Evolutionary conservation across 495 filamentous ascomycete species (phyloP), one percentile per base, ranked within the genome.

Genomic region (Talaromyces wortmannii): DNA sequence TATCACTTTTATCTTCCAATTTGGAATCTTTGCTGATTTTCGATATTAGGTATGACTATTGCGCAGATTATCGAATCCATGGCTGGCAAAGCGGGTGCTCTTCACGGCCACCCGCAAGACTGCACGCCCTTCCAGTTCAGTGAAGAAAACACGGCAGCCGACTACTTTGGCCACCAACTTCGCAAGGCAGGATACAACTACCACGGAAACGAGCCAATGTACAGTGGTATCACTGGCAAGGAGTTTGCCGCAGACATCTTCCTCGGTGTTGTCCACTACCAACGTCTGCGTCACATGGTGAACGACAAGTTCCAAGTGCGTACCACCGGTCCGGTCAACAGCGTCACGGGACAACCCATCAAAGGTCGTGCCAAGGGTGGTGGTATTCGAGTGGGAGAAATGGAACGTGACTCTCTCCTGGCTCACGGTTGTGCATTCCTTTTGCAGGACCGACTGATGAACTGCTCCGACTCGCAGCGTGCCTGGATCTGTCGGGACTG

Each of bases 301-400:
- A 96, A 96, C 78, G 94, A 98, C 70, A 98, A 98, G 71, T 98
- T 90, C 82, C 94, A 98, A 71, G 94, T 97, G 55, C 84, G 94
- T 66, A 97, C 94, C 3, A 98, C 94, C 0, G 94, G 94, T 33
- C 91, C 89, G 31, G 87, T 97, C 46, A 90, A 89, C 51, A 77
- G 83, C 18, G 79, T 95, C 23, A 97, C 92, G 7, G 94, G 95
- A 32, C 94, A 98, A 68, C 94, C 94, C 29, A 91, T 97, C 74
- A 96, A 98, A 77, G 94, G 94, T 55, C 79, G 92, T 64, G 91
- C 90, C 64, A 90, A 89, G 77, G 94, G 94, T 61, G 94, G 94
- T 69, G 94, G 94, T 83, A 96, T 98, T 63, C 89, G 94, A 76
- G 92, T 98, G 31, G 94, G 94, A 63, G 94, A 98, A 75, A 98